Evolutionary conservation across 768 basidiomycete genomes (phyloP).

Genomic region (Mycena vulgaris): DNA sequence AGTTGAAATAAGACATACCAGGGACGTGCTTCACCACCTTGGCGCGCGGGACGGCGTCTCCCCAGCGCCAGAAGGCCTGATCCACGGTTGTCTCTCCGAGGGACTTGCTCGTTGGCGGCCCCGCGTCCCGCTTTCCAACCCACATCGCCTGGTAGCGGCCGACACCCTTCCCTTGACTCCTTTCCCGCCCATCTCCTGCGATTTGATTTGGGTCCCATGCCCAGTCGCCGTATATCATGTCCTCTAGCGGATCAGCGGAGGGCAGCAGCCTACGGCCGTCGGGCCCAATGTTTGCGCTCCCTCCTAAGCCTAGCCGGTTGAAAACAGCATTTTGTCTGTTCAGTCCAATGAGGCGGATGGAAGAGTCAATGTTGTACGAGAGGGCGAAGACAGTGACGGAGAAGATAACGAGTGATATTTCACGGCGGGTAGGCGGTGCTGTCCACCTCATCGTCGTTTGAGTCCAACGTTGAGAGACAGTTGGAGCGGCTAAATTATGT

Average conservation of each 20-base stretch:
- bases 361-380: constrained; percentile 81
- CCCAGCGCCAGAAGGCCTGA: constrained; percentile 72
- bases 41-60: constrained; percentile 67
- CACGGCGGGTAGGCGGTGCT: constrained; percentile 80
- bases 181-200: constrained; percentile 68
- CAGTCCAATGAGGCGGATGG: constrained; percentile 67
- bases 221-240: constrained; percentile 80
- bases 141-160: constrained; percentile 63
- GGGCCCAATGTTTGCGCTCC: constrained; percentile 52
- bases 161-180: constrained; percentile 58
- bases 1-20: constrained; percentile 57
- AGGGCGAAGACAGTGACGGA: constrained; percentile 77
- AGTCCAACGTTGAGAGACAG: background rate
- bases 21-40: constrained; percentile 74
- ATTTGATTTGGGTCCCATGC: constrained; percentile 73
- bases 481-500: background rate
- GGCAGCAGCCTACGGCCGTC: constrained; percentile 67
- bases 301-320: constrained; percentile 57
- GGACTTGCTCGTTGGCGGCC: constrained; percentile 42
- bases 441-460: constrained; percentile 68
- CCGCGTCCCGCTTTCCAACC: constrained; percentile 53
- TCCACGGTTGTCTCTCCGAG: constrained; percentile 60
- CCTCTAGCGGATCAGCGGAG: constrained; percentile 73
- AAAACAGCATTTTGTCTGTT: constrained; percentile 59
- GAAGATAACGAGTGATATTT: constrained; percentile 78